These are phyloP conservation scores for Fusarium denticulatum DNA, from an alignment of 2,329 filamentous ascomycete species.

Conservation along the genomic window DNA sequence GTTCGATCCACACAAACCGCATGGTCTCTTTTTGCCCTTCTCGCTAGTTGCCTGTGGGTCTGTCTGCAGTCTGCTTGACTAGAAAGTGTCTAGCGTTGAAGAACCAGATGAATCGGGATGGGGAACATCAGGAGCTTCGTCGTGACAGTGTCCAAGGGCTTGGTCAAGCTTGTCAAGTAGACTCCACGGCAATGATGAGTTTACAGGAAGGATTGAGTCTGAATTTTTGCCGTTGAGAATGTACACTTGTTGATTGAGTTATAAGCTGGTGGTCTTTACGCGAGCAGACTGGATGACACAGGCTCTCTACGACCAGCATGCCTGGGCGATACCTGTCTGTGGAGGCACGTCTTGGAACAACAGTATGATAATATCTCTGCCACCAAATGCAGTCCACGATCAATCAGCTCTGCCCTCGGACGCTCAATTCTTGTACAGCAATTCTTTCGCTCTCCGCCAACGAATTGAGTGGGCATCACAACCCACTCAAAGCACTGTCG, in stretches of 20 bases:
- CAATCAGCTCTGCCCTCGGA: background rate
- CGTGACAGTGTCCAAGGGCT: background rate
- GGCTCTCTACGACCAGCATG: background rate
- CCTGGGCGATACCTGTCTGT: too few relatives aligned
- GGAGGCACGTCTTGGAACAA: too few relatives aligned
- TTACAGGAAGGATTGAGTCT: too few relatives aligned
- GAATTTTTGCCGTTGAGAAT: rapidly evolving
- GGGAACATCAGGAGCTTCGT: background rate
- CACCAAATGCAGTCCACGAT: background rate
- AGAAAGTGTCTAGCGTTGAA: background rate
- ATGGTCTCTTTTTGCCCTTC: background rate
- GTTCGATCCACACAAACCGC: slow-evolving; percentile 17
- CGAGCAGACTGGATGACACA: background rate
- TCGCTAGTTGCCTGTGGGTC: background rate
- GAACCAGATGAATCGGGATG: background rate
- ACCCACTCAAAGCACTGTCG: background rate
- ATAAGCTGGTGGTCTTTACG: background rate
- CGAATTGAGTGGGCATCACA: background rate
- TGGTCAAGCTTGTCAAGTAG: background rate
- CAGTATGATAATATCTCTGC: background rate
- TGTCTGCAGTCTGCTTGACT: background rate
- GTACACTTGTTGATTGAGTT: background rate
- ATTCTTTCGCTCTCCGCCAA: background rate
- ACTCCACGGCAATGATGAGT: background rate
- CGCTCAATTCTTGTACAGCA: background rate